phyloP scores from a whole-genome alignment of 352 stramenopile species.

The Phytophthora nicotianae region DNA sequence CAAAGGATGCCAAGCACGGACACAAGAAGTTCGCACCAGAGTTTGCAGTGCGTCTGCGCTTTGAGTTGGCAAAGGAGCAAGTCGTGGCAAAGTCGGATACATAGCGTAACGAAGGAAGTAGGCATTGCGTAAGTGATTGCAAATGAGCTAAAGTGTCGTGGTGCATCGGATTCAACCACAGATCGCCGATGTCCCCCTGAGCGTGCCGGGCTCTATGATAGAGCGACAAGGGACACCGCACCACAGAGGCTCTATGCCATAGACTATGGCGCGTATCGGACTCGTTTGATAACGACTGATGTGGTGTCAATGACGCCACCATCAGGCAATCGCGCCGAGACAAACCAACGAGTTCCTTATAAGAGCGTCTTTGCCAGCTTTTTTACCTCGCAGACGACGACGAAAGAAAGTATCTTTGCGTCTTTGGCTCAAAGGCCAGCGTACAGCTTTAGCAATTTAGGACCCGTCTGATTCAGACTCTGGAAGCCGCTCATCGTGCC shows the following conservation, averaged over 20 bases:
- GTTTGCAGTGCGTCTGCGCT: constrained; percentile 57
- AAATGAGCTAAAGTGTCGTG: not conserved
- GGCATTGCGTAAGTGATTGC: constrained; percentile 8
- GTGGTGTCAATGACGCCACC: no score
- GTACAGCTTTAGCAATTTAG: constrained; percentile 13
- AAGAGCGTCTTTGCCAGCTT: no score
- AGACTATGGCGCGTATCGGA: constrained; percentile 2
- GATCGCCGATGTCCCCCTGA: not conserved
- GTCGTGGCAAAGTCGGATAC: constrained; percentile 23
- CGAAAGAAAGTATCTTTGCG: constrained; percentile 23
- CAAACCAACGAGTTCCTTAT: not conserved
- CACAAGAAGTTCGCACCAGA: constrained; percentile 64
- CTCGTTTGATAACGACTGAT: constrained; percentile 2
- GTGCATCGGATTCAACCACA: not conserved
- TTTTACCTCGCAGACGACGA: constrained; percentile 10
- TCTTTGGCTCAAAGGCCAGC: not conserved
- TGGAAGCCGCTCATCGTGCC: constrained; percentile 25
- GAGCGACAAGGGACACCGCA: no score
- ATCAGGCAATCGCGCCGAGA: not conserved
- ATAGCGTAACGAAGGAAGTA: constrained; percentile 10
- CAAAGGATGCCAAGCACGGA: constrained; percentile 72
- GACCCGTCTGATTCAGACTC: constrained; percentile 21
- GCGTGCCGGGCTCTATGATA: constrained; percentile 9
- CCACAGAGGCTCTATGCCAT: no score
- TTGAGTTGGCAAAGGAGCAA: constrained; percentile 44